Percentiles rank a stretch among this genome's conserved stretches.
Conservation (phyloP, 257 asterid genomes). For the Solanum etuberosum region DNA sequence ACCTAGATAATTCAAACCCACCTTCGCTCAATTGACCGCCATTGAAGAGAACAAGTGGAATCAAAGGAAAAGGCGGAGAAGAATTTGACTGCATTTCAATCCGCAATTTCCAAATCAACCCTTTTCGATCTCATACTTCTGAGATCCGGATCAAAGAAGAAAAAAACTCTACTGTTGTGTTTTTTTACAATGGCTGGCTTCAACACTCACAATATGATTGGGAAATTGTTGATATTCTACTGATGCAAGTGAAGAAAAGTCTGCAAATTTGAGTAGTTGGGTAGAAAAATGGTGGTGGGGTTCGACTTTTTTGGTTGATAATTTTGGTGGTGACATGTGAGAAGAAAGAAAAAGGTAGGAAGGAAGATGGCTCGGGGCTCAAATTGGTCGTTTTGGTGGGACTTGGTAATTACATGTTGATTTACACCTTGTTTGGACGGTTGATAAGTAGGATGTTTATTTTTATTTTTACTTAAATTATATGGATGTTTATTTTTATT, state of each 20-base stretch:
- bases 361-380: not conserved
- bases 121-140: not conserved
- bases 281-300: not conserved
- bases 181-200: not conserved
- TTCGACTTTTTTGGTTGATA: not conserved
- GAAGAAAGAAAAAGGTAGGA: not conserved
- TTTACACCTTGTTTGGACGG: not conserved
- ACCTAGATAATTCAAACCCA: constrained; percentile 83
- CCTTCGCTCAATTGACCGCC: constrained; percentile 59
- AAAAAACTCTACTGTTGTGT: not conserved
- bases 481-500: too few relatives aligned
- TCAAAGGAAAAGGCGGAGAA: constrained; percentile 70
- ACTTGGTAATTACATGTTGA: not conserved
- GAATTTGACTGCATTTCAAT: constrained; percentile 90
- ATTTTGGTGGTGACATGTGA: not conserved
- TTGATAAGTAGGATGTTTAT: too few relatives aligned
- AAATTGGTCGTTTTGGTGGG: not conserved
- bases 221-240: not conserved
- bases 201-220: not conserved
- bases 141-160: not conserved
- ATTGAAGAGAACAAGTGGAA: constrained; percentile 65
- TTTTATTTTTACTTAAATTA: too few relatives aligned
- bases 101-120: constrained; percentile 3
- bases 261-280: not conserved
- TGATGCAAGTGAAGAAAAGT: not conserved